Evolutionary conservation across 495 filamentous ascomycete genomes (phyloP).

Genomic region (Aspergillus leporis): DNA sequence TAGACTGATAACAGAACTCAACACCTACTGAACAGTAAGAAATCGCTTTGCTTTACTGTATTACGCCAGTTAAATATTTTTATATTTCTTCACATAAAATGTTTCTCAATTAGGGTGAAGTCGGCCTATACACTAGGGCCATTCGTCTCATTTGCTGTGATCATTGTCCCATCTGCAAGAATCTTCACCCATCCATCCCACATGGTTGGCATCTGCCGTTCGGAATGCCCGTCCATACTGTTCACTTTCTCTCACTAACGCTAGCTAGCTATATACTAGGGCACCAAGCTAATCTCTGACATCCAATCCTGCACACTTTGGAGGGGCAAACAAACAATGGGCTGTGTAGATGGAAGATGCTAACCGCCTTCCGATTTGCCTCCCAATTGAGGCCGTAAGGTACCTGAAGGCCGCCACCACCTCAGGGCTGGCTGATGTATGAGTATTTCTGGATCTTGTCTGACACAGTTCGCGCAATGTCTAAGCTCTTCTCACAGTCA

Average conservation of each 20-base stretch:
- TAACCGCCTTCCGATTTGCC: conserved; percentile 7
- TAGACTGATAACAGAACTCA: background rate
- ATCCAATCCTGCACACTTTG: conserved; percentile 3
- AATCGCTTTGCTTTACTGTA: too few species aligned
- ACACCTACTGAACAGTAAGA: too few species aligned
- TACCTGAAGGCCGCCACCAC: conserved; percentile 14
- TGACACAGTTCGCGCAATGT: background rate
- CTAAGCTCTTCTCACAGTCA: background rate
- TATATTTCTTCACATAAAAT: too few species aligned
- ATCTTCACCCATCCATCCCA: conserved; percentile 21
- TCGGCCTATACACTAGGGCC: too few species aligned
- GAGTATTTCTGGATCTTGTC: background rate
- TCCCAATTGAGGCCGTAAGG: conserved; percentile 2
- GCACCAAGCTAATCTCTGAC: background rate
- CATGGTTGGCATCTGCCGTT: conserved; percentile 46
- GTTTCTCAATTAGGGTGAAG: too few species aligned
- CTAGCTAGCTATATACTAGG: background rate
- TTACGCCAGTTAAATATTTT: too few species aligned
- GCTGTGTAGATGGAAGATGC: conserved; percentile 15
- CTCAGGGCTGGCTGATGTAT: conserved; percentile 12
- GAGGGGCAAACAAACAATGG: background rate
- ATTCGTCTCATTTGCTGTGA: too few species aligned
- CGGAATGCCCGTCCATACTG: background rate
- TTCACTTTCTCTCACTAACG: background rate
- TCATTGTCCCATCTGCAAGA: background rate